Percentiles rank a stretch among this genome's conserved stretches.
Evolutionary conservation across 768 basidiomycete genomes (phyloP).

Genomic region (Collybia nuda): DNA sequence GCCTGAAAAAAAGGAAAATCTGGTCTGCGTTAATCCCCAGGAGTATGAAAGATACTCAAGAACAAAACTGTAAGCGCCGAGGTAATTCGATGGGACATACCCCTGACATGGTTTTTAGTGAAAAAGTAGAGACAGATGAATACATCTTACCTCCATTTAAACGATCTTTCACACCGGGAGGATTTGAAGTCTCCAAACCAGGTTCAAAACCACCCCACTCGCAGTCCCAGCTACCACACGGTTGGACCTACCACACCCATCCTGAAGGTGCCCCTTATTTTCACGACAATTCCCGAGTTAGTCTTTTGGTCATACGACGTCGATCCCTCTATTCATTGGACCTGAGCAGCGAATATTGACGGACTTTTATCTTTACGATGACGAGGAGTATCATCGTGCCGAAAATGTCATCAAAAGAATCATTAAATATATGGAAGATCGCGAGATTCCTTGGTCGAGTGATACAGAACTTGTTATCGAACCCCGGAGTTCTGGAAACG

Average conservation of each 20-base stretch:
- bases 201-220: background rate
- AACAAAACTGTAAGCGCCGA: no score
- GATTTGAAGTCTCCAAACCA: background rate
- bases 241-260: constrained; percentile 3
- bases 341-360: constrained; percentile 6
- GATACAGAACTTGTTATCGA: constrained; percentile 5
- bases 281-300: constrained; percentile 1
- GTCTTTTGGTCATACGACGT: background rate
- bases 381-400: background rate
- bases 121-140: background rate
- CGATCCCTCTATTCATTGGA: no score
- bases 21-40: no score
- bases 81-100: no score
- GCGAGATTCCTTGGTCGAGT: background rate
- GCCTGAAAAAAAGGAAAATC: no score
- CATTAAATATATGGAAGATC: background rate
- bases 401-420: constrained; percentile 1
- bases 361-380: constrained; percentile 3
- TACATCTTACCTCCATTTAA: background rate
- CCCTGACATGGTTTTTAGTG: no score
- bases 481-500: background rate
- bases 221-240: background rate
- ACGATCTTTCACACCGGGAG: background rate
- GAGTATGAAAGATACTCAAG: no score
- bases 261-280: constrained; percentile 10